Base-by-base conservation (phyloP, 1,284 basidiomycete species). In the Cutaneotrichosporon dermatis region DNA sequence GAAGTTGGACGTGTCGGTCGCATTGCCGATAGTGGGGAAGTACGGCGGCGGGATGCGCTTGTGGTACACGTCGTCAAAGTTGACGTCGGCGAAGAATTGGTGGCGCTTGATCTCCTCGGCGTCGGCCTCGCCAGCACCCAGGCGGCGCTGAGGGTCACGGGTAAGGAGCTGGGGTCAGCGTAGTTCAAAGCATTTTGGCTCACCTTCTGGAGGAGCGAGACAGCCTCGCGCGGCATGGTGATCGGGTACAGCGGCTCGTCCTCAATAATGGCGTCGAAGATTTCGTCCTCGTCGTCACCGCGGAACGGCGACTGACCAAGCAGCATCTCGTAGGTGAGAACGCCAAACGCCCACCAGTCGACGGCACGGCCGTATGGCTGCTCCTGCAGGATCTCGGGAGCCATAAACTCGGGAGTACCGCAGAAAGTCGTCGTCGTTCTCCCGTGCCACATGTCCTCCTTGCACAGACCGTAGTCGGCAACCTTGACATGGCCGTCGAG, bases 291-390 rank as follows among this genome's bases (percentile, higher is more conserved):
- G 70, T 99, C 96, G 71, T 99, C 96, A 59, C 96, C 96, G 55
- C 95, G 88, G 87, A 99, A 99, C 2, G 96, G 96, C 12, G 95
- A 97, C 79, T 99, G 96, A 44, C 96, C 96, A 36, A 99, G 83
- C 57, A 99, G 81, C 96, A 99, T 99, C 79, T 99, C 96, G 75
- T 99, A 99, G 50, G 92, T 97, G 69, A 99, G 80, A 7, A 99
- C 95, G 66, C 96, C 96, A 74, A 99, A 99, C 7, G 96, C 96
- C 96, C 96, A 99, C 96, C 96, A 99, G 74, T 99, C 96, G 54
- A 99, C 96, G 4, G 96, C 96, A 48, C 93, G 89, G 10, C 93
- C 93, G 72, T 99, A 99, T 57, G 93, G 88, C 80, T 99, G 95
- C 79, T 99, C 96, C 36, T 99, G 83, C 57, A 99, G 83, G 74